Evolutionary conservation across 1,284 basidiomycete species (phyloP).

Genomic region (Trichosporon sp.): DNA sequence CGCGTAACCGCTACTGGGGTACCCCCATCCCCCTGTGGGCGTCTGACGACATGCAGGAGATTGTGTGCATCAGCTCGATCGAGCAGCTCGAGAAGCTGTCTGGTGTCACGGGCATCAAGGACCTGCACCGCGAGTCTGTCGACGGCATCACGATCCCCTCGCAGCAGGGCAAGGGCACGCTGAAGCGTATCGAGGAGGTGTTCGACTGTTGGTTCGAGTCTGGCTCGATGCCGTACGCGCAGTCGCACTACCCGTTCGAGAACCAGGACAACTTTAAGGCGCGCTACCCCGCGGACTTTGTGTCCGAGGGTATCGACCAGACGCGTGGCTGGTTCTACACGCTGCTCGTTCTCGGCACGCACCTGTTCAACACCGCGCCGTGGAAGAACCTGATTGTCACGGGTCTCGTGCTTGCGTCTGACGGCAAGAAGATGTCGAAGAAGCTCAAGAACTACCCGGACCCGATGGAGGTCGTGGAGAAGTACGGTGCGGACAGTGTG

Average conservation of each 20-base stretch:
- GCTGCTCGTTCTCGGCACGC: constrained; percentile 88
- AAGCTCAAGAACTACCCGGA: constrained; percentile 98
- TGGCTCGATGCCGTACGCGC: constrained; percentile 99
- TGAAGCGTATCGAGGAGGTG: constrained; percentile 90
- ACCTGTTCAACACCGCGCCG: constrained; percentile 86
- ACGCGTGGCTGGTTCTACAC: constrained; percentile 99
- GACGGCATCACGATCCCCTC: constrained; percentile 97
- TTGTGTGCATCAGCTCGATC: constrained; percentile 83
- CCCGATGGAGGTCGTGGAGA: constrained; percentile 82
- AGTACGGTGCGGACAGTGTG: constrained; percentile 93
- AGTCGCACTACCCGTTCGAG: constrained; percentile 97
- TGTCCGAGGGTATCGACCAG: constrained; percentile 95
- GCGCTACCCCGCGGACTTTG: constrained; percentile 94
- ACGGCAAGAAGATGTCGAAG: constrained; percentile 99
- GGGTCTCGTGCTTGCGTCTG: constrained; percentile 92
- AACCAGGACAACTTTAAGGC: constrained; percentile 68
- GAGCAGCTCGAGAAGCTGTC: constrained; percentile 83
- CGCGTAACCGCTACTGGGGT: constrained; percentile 99
- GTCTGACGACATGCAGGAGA: constrained; percentile 89
- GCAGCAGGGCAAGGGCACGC: constrained; percentile 77
- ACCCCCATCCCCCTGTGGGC: constrained; percentile 97
- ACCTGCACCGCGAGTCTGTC: constrained; percentile 91
- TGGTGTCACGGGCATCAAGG: constrained; percentile 79
- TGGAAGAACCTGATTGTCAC: constrained; percentile 99
- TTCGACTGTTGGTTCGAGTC: constrained; percentile 99